phyloP scores from a whole-genome alignment of 345 rosid species.

The Populus nigra region DNA sequence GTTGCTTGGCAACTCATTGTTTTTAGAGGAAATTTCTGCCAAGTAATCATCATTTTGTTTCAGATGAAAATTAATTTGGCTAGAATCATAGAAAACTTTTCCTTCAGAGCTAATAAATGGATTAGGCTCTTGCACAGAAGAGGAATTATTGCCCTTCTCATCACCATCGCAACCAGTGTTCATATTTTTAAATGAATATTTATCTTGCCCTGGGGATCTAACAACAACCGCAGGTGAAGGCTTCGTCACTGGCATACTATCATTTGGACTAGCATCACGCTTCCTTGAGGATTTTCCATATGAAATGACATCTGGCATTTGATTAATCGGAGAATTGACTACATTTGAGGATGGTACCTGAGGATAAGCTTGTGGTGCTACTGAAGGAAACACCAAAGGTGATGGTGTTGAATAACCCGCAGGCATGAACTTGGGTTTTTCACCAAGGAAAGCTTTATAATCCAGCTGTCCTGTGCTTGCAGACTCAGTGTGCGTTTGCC shows the following conservation, averaged over 20 bases:
- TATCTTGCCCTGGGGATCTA: constrained; percentile 20
- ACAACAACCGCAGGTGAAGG: constrained; percentile 27
- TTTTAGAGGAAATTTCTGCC: constrained; percentile 20
- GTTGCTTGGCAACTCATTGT: constrained; percentile 20
- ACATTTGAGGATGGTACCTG: constrained; percentile 31
- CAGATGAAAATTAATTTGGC: constrained; percentile 30
- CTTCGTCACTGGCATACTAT: constrained; percentile 6
- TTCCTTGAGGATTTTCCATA: constrained; percentile 26
- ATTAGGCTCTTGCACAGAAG: constrained; percentile 33
- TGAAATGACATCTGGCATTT: constrained; percentile 23
- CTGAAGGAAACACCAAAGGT: constrained; percentile 31
- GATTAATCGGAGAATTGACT: constrained; percentile 29
- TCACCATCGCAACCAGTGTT: constrained; percentile 12
- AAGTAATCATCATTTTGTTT: constrained; percentile 28
- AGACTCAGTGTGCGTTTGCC: constrained; percentile 33
- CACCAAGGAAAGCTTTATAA: constrained; percentile 31
- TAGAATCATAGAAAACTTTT: constrained; percentile 35
- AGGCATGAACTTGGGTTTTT: constrained; percentile 32
- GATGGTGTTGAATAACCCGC: constrained; percentile 32
- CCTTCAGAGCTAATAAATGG: constrained; percentile 26
- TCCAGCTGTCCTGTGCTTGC: constrained; percentile 22
- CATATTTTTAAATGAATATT: constrained; percentile 11
- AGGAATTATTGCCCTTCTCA: constrained; percentile 14
- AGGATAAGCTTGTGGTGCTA: constrained; percentile 32
- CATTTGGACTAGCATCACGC: constrained; percentile 19